Base-by-base conservation (phyloP, 2,329 filamentous ascomycete genomes). In the Huntiella savannae region DNA sequence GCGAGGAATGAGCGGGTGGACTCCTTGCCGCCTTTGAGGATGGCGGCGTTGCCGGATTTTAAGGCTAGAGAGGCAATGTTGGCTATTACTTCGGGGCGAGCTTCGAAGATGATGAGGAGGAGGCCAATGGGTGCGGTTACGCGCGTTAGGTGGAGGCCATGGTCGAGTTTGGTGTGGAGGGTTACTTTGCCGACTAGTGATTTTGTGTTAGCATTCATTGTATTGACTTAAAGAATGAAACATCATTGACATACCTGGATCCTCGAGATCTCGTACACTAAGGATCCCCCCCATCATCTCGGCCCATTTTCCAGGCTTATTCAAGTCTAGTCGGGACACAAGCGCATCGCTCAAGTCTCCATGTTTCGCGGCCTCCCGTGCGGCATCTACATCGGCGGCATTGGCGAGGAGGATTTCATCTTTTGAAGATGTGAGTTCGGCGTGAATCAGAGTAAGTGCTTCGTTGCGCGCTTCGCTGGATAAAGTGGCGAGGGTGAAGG, bases 31-130 rank as follows among this genome's bases (percentile, higher is more conserved):
- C 87, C 88, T 69, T 98, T 98, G 51, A 98, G 69, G 56, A 98
- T 96, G 44, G 87, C 91, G 33, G 91, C 82, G 62, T 98, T 98
- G 56, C 86, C 91, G 10, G 88, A 96, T 62, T 98, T 98, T 62
- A 98, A 83, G 34, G 91, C 87, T 17, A 98, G 70, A 3, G 87
- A 84, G 52, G 91, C 86, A 57, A 98, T 96, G 62, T 98, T 98
- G 58, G 88, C 91, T 58, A 98, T 95, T 53, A 98, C 91, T 64
- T 98, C 91, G 5, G 91, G 91, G 5, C 91, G 81, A 33, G 91
- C 91, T 65, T 98, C 91, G 58, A 98, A 98, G 58, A 98, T 96
- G 63, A 98, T 91, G 54, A 98, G 73, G 37, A 98, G 74, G n/a
- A 96, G 87, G 50, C 91, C 91, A 54, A 98, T 96, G 4, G 91